phyloP scores from a whole-genome alignment of 495 filamentous ascomycete genomes.

The Aspergillus campestris region DNA sequence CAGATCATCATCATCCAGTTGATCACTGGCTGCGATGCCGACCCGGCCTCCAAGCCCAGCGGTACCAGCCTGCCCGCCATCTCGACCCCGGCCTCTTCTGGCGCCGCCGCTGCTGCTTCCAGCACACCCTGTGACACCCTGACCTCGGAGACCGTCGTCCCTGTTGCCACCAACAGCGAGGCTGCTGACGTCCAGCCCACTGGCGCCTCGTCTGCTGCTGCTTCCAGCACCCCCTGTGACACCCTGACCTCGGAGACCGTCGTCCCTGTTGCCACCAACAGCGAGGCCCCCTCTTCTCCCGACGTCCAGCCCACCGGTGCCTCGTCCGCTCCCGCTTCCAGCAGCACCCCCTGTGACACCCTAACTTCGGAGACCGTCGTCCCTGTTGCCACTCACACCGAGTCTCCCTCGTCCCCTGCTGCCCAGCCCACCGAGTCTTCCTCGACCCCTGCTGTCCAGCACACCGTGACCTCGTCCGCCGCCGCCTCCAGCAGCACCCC shows the following conservation, averaged over 20 bases:
- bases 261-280: slow-evolving; percentile 5
- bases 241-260: slow-evolving; percentile 11
- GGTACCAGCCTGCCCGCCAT: neutral
- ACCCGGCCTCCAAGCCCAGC: too few species aligned
- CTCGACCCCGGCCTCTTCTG: neutral
- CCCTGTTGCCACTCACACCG: slow-evolving; percentile 7
- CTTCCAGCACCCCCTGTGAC: slow-evolving; percentile 14
- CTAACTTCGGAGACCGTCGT: neutral
- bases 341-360: neutral
- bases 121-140: slow-evolving; percentile 13
- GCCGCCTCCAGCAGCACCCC: neutral
- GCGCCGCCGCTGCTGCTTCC: slow-evolving; percentile 1
- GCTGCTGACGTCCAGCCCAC: neutral
- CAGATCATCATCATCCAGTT: slow-evolving; percentile 31
- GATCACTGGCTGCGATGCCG: slow-evolving; percentile 28
- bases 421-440: slow-evolving; percentile 1
- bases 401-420: slow-evolving; percentile 2
- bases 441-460: neutral
- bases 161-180: neutral
- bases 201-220: neutral
- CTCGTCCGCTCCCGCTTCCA: slow-evolving; percentile 2
- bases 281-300: slow-evolving; percentile 2
- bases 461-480: neutral
- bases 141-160: slow-evolving; percentile 7
- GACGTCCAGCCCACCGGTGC: slow-evolving; percentile 3